Evolutionary conservation across 352 stramenopile genomes (phyloP).

Genomic region (Paralagenidium karlingii): DNA sequence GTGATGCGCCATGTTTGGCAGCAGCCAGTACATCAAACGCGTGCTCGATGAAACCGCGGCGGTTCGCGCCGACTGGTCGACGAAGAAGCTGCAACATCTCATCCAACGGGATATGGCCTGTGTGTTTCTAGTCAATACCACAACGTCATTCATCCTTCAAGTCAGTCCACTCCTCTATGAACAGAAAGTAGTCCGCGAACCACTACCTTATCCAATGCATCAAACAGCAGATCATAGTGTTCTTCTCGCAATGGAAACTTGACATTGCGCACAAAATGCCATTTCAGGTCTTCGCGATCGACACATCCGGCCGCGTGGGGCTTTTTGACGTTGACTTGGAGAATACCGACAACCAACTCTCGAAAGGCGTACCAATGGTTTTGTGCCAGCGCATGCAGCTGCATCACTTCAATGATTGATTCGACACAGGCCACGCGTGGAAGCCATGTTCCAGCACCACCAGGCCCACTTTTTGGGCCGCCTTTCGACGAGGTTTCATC

Average conservation of each 20-base stretch:
- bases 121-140: too few relatives aligned
- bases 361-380: slow-evolving; percentile 59
- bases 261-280: slow-evolving; percentile 22
- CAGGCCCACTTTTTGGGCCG: slow-evolving; percentile 22
- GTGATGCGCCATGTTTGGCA: too few relatives aligned
- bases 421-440: slow-evolving; percentile 22
- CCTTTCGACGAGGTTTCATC: slow-evolving; percentile 30
- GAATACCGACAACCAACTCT: slow-evolving; percentile 24
- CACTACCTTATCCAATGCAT: slow-evolving; percentile 56
- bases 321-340: slow-evolving; percentile 23
- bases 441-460: slow-evolving; percentile 38
- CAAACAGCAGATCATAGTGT: slow-evolving; percentile 58
- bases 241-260: slow-evolving; percentile 50
- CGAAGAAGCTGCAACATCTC: too few relatives aligned
- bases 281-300: slow-evolving; percentile 56
- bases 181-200: too few relatives aligned
- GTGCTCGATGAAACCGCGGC: too few relatives aligned
- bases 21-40: too few relatives aligned
- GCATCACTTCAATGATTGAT: too few relatives aligned
- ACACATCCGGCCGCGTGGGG: slow-evolving; percentile 32
- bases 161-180: too few relatives aligned
- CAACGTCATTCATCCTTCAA: too few relatives aligned
- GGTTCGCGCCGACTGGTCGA: too few relatives aligned
- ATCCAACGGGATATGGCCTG: too few relatives aligned
- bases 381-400: too few relatives aligned